Evolutionary conservation across 495 filamentous ascomycete species (phyloP), one percentile per base, ranked within the genome.

Genomic region (Evernia prunastri): DNA sequence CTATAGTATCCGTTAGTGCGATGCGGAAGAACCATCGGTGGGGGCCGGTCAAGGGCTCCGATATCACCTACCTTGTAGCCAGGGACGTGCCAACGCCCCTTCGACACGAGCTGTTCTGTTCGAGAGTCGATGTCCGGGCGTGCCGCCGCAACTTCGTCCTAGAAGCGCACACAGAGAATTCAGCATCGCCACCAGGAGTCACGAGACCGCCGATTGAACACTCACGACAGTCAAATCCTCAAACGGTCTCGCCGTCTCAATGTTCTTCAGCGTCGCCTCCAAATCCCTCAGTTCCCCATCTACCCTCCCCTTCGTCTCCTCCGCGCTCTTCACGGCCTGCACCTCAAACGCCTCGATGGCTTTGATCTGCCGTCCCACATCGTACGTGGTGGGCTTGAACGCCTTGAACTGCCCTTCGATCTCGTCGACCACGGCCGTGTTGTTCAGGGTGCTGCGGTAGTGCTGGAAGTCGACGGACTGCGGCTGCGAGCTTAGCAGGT

Each of bases 271-370:
- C 56, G 95, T 97, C 82, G 88, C 89, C 76, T 94, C 82, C 75
- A 99, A 80, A 79, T 93, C 93, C 79, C 84, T 82, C 73, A 99
- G 79, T 81, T 99, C 95, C 67, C 85, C 79, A 78, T 97, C 93
- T 73, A 97, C 94, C 82, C 89, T 89, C 71, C 84, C 82, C 86
- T 96, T 96, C 69, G 95, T 97, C 78, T 89, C 87, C 85, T 95
- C 84, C 53, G 95, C 95, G 80, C 91, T 96, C 89, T 95, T 89
- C 68, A 99, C 77, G 67, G 95, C 95, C 84, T 96, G 91, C 63
- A 87, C 85, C 86, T 99, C 95, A 75, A 99, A 99, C 33, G 89
- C 88, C 75, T 96, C 92, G 76, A 99, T 97, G 65, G 92, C 90
- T 87, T 93, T 96, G 72, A 99, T 80, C 82, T 97, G 95, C 76